Percentiles rank a stretch among this genome's conserved stretches.
Conservation (phyloP, 2,329 filamentous ascomycete genomes). For the Beauveria australis region DNA sequence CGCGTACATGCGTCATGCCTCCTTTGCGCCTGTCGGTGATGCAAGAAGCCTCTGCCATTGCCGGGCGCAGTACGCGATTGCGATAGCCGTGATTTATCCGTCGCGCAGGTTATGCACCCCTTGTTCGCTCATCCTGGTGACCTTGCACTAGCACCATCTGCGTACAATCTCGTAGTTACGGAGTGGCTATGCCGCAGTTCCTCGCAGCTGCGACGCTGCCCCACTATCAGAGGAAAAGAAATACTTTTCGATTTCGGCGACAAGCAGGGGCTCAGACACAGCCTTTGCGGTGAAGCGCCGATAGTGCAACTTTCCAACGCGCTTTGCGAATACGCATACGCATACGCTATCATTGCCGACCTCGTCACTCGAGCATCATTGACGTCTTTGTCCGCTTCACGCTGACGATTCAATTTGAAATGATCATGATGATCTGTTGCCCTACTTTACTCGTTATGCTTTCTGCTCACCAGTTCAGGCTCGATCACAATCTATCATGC, state of each 20-base stretch:
- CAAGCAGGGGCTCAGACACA: too few relatives aligned
- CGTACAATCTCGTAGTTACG: background rate
- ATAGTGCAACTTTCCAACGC: background rate
- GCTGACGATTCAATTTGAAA: too few relatives aligned
- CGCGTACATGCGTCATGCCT: too few relatives aligned
- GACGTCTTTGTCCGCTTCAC: background rate
- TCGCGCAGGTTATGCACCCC: background rate
- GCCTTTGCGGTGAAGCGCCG: background rate
- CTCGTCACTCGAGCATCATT: background rate
- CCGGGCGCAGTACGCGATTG: background rate
- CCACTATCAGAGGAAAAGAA: background rate
- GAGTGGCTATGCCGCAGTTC: background rate
- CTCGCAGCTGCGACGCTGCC: background rate
- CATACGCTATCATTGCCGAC: background rate
- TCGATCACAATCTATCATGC: too few relatives aligned
- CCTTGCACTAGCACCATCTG: slow-evolving; percentile 6
- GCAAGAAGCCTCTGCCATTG: background rate
- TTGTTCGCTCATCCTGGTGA: background rate
- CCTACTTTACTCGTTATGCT: too few relatives aligned
- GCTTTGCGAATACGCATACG: slow-evolving; percentile 10
- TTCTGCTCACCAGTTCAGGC: too few relatives aligned
- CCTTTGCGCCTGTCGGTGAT: background rate
- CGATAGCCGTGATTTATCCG: background rate
- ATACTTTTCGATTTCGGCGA: too few relatives aligned
- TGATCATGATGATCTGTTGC: too few relatives aligned